These are phyloP conservation scores for Mucor indicus DNA, from an alignment of 371 early-diverging fungal species.

Conservation along the genomic window DNA sequence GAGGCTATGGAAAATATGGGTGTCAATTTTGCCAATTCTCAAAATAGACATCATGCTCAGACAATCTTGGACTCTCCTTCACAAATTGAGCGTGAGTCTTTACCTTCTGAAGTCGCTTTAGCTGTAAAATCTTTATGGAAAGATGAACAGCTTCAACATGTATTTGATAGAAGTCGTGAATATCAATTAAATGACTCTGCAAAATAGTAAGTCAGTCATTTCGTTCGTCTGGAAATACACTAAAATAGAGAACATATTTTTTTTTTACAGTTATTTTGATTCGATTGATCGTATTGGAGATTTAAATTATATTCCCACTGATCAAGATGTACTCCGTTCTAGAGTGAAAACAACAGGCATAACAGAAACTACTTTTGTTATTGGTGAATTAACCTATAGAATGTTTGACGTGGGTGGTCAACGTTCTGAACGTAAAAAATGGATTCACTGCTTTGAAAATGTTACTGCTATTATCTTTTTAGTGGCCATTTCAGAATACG, in stretches of 20 bases:
- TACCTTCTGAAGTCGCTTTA: slow-evolving; percentile 54
- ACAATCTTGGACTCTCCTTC: slow-evolving; percentile 49
- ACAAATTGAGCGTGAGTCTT: slow-evolving; percentile 67
- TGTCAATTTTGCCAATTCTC: slow-evolving; percentile 57
- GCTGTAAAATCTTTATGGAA: slow-evolving; percentile 75
- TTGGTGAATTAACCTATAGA: slow-evolving; percentile 76
- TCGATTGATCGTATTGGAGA: slow-evolving; percentile 79
- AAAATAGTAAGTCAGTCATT: slow-evolving; percentile 59
- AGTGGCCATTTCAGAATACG: slow-evolving; percentile 91
- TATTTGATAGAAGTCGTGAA: slow-evolving; percentile 70
- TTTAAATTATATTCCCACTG: slow-evolving; percentile 76
- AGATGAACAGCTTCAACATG: slow-evolving; percentile 71
- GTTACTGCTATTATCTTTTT: slow-evolving; percentile 92
- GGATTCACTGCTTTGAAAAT: slow-evolving; percentile 94
- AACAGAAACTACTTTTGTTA: slow-evolving; percentile 81
- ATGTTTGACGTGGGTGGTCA: slow-evolving; percentile 97
- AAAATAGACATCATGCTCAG: slow-evolving; percentile 51
- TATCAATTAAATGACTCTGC: slow-evolving; percentile 87
- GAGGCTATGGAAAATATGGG: slow-evolving; percentile 83
- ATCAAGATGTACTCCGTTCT: slow-evolving; percentile 82
- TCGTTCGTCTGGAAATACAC: background rate
- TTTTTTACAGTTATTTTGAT: slow-evolving; percentile 71
- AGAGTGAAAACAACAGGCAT: slow-evolving; percentile 87
- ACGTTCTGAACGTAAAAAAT: slow-evolving; percentile 88
- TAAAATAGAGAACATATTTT: background rate